A percentile compares a stretch with the other conserved stretches of the same genome.
Conservation (phyloP, 352 stramenopile genomes). For the Globisporangium nagaii region DNA sequence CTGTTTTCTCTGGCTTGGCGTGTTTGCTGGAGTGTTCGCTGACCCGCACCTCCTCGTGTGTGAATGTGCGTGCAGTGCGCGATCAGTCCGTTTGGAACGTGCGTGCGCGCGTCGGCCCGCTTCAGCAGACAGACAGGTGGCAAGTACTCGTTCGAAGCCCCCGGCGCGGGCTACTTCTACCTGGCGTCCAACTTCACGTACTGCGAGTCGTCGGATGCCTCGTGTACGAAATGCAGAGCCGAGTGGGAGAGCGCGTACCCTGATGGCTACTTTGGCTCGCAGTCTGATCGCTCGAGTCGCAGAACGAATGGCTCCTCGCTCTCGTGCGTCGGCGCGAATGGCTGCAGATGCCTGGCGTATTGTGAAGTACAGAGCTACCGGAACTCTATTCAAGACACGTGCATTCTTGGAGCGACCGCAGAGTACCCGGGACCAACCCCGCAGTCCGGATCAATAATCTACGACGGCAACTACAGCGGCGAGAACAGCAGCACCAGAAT, state of each 20-base stretch:
- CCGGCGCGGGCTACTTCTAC: slow-evolving; percentile 25
- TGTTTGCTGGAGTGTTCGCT: too few relatives aligned
- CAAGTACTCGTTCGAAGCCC: slow-evolving; percentile 14
- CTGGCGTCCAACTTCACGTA: slow-evolving; percentile 10
- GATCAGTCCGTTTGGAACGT: slow-evolving; percentile 24
- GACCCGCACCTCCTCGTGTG: too few relatives aligned
- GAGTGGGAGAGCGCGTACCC: background rate
- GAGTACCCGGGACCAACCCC: too few relatives aligned
- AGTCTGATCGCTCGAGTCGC: background rate
- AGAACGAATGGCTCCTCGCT: background rate
- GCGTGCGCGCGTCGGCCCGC: slow-evolving; percentile 13
- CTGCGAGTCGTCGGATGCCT: background rate
- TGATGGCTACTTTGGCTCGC: background rate
- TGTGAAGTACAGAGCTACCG: slow-evolving; percentile 21
- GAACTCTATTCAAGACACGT: background rate
- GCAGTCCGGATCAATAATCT: too few relatives aligned
- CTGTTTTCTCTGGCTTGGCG: too few relatives aligned
- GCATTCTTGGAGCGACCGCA: too few relatives aligned
- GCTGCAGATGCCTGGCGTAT: slow-evolving; percentile 36
- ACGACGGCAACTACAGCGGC: too few relatives aligned
- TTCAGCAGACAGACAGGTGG: background rate
- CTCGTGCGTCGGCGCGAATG: slow-evolving; percentile 22
- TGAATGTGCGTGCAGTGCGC: too few relatives aligned
- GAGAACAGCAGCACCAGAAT: background rate
- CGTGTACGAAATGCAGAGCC: background rate